Base-by-base conservation (phyloP, 345 rosid species). In the Heritiera littoralis region DNA sequence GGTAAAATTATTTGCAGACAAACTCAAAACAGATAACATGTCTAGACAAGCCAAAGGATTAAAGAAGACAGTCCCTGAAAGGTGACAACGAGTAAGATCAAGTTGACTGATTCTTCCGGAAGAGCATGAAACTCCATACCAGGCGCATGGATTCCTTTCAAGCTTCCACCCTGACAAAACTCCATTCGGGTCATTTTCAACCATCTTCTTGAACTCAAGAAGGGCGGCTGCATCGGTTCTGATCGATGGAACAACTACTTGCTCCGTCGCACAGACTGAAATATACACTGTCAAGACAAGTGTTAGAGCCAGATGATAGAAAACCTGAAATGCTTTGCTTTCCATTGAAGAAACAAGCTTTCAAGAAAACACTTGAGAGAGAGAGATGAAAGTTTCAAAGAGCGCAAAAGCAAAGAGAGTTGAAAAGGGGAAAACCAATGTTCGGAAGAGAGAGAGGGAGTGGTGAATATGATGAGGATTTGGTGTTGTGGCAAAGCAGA, bases 101-200 rank as follows among this genome's bases (percentile, higher is more conserved):
- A 95, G 88, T 81, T 87, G 90, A 20, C 89, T 85, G 75, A 86
- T 90, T 83, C 99, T 88, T 69, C 93, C 90, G 4, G 54, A 79
- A 28, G 89, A 76, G 87, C 99, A 95, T 54, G 93, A 86, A 70
- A 93, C 87, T 59, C 99, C 99, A 78, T 87, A 86, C 88, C 92
- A 95, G 77, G 70, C 71, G 82, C 99, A 93, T 32, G 94, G 94
- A 38, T 80, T 85, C 66, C 80, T 86, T 15, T 80, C 68, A 12
- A 85, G 85, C 61, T 83, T 23, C 99, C 99, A 95, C 0, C 82
- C 84, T 8, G 93, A 89, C 15, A 95, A 82, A 58, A 80, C 88
- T 79, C 86, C 87, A 70, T 86, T 88, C 0, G 94, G 94, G 87
- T 93, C 98, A 7, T 86, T 82, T 60, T 85, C 86, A 72, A 95